Base-by-base conservation (phyloP, 768 basidiomycete species). In the Boletus bicolor region DNA sequence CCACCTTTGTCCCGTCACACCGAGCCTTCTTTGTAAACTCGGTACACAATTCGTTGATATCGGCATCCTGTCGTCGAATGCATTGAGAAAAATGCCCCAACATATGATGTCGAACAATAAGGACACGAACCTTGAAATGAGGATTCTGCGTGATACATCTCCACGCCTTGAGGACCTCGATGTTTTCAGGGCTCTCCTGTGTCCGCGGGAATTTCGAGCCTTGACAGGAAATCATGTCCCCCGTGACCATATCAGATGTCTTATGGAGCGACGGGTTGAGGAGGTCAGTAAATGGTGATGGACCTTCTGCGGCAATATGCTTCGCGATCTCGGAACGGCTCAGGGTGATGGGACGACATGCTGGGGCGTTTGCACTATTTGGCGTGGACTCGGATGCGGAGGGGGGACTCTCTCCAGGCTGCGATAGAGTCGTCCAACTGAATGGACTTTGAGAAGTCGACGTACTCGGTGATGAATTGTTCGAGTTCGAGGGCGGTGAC, bases 1-100 rank as follows among this genome's bases (percentile, higher is more conserved):
- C 91, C 38, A 91, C 87, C 73, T 89, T 90, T 28, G 83, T 84
- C 37, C 91, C 91, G 57, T 92, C 91, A 64, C 91, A 93, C 44
- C 83, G 79, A 45, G 91, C 91, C 74, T 93, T 93, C 65, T 72
- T 80, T 44, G 89, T 81, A 66, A 93, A 91, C 70, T 92, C 87
- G 7, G 82, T 63, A 66, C 91, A 93, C 24, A 93, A 75, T 46
- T 87, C 80, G 62, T 87, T 89, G 54, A 93, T 83, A 64, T 93
- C 91, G 38, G 82, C 76, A 63, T 89, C 87, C 85, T 91, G 54
- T 50, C 30, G 26, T 42, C 26, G 19, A 50, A 53, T 32, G 55
- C 37, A 46, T 50, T 41, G 7, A 63, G 50, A 30, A 7, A 37
- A 5, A 30, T 35, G 10, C 4, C 6, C 12, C 21, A 19, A 15